Evolutionary conservation across 225 moss, liverwort and hornwort species (phyloP).

Genomic region (Sphagnum tenellum): DNA sequence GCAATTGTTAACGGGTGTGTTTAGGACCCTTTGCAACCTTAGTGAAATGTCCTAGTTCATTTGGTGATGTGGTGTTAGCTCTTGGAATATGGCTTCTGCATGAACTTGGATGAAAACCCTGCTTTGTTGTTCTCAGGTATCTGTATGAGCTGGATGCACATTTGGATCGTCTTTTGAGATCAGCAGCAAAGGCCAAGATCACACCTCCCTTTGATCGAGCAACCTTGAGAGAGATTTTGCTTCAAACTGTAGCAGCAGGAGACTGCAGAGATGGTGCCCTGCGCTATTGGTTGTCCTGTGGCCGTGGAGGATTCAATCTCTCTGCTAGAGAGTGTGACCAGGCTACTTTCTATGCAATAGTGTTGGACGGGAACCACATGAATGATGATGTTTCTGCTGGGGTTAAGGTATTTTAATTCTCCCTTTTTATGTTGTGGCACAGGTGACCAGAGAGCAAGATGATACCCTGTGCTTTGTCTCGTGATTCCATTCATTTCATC

Average conservation of each 20-base stretch:
- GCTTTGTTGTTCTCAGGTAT: slow-evolving; percentile 27
- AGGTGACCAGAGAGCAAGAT: too few species aligned
- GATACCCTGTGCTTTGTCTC: too few species aligned
- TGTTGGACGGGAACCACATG: slow-evolving; percentile 19
- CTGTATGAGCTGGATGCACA: slow-evolving; percentile 92
- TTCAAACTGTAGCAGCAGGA: slow-evolving; percentile 71
- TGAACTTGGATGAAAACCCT: background rate
- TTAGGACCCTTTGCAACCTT: too few species aligned
- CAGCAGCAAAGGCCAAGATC: slow-evolving; percentile 68
- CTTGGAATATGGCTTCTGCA: background rate
- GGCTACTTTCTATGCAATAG: slow-evolving; percentile 53
- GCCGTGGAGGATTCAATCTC: slow-evolving; percentile 66
- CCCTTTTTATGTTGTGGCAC: background rate
- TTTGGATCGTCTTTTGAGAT: slow-evolving; percentile 70
- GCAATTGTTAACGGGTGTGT: slow-evolving; percentile 54
- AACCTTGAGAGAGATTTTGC: slow-evolving; percentile 60
- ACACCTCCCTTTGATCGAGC: slow-evolving; percentile 61
- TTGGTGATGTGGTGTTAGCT: too few species aligned
- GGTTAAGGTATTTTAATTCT: background rate
- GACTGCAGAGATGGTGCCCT: slow-evolving; percentile 50
- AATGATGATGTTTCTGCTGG: too few species aligned
- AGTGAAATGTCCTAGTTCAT: too few species aligned
- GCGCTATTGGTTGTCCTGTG: slow-evolving; percentile 85
- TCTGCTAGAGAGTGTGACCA: slow-evolving; percentile 53
- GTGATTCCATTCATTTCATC: too few species aligned